phyloP scores from a whole-genome alignment of 352 stramenopile species.

The Phytophthora podocarpi region DNA sequence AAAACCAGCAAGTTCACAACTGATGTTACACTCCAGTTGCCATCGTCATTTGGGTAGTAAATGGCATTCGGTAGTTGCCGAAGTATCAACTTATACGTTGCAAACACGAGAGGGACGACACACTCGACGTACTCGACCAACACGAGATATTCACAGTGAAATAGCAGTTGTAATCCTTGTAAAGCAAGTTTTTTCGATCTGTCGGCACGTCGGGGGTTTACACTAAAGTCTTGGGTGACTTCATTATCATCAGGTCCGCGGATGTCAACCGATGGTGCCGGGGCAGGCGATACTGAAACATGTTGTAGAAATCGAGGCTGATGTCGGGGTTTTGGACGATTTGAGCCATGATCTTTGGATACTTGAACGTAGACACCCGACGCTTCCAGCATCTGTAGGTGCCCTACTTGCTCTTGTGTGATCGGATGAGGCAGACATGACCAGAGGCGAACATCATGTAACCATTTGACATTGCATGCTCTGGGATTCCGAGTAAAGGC shows the following conservation, averaged over 20 bases:
- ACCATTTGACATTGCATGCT: not conserved
- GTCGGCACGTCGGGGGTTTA: not conserved
- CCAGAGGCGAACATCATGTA: not conserved
- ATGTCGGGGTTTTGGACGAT: not conserved
- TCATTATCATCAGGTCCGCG: too few species aligned
- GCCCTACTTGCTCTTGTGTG: not conserved
- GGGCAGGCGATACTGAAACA: not conserved
- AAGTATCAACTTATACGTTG: not conserved
- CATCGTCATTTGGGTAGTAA: not conserved
- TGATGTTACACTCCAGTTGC: not conserved
- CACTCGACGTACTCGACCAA: too few species aligned
- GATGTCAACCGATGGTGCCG: not conserved
- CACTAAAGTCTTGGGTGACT: not conserved
- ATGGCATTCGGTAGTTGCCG: not conserved
- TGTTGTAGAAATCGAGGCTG: not conserved
- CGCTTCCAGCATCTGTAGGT: not conserved
- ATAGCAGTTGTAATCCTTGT: constrained; percentile 4
- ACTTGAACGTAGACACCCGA: not conserved
- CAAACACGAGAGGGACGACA: constrained; percentile 4
- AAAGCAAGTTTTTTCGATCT: not conserved
- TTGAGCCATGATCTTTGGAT: not conserved
- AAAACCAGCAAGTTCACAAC: constrained; percentile 22
- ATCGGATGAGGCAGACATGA: not conserved
- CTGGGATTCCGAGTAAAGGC: not conserved
- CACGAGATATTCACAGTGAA: constrained; percentile 14